These are phyloP conservation scores for Biscogniauxia mediterranea DNA, from an alignment of 2,329 filamentous ascomycete genomes.

Conservation along the genomic window DNA sequence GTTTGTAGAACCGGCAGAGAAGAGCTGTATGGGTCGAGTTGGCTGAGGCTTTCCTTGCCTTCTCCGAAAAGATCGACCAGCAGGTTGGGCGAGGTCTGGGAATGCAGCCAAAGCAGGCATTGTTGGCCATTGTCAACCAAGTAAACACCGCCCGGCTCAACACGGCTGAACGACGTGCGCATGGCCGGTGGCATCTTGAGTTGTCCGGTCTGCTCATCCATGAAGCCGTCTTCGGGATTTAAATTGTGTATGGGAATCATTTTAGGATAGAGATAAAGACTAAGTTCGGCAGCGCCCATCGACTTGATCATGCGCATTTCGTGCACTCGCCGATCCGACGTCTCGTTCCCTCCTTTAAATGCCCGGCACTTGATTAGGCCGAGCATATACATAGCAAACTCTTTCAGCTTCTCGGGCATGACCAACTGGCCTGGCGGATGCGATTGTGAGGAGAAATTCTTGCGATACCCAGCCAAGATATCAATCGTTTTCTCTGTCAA, in stretches of 20 bases:
- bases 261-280: conserved; percentile 89
- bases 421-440: conserved; percentile 92
- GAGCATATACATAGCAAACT: conserved; percentile 95
- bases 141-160: conserved; percentile 92
- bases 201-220: conserved; percentile 82
- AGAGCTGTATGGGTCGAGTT: conserved; percentile 78
- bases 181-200: conserved; percentile 78
- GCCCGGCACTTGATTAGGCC: conserved; percentile 85
- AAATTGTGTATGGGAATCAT: conserved; percentile 92
- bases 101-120: conserved; percentile 88
- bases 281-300: conserved; percentile 83
- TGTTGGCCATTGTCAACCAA: conserved; percentile 93
- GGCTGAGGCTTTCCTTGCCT: conserved; percentile 67
- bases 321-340: conserved; percentile 84
- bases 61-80: conserved; percentile 87
- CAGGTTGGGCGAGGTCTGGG: conserved; percentile 88
- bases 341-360: conserved; percentile 90
- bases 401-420: conserved; percentile 91
- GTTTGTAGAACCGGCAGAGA: conserved; percentile 82
- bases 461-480: conserved; percentile 86
- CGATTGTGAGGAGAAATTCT: conserved; percentile 78
- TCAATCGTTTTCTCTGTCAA: conserved; percentile 92
- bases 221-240: conserved; percentile 82
- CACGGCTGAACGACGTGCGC: conserved; percentile 79
- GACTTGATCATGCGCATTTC: conserved; percentile 87